Evolutionary conservation across 2,329 filamentous ascomycete genomes (phyloP).

Genomic region (Aureobasidium sp.): DNA sequence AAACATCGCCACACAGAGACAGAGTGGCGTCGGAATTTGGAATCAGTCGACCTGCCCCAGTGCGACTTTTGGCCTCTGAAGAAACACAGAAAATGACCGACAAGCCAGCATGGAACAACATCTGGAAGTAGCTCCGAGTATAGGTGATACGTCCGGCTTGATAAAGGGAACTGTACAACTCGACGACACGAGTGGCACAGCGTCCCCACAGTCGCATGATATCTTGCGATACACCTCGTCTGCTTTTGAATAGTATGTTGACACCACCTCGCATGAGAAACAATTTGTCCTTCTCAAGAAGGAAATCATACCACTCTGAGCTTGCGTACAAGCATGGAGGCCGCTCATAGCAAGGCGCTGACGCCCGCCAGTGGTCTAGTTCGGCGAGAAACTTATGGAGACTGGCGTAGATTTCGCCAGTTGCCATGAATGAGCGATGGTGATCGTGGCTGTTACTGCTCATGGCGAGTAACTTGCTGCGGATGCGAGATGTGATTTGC

Average conservation of each 20-base stretch:
- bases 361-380: conserved; percentile 32
- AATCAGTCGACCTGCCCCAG: not conserved
- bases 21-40: not conserved
- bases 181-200: conserved; percentile 34
- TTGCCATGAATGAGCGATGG: not conserved
- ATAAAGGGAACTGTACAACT: conserved; percentile 34
- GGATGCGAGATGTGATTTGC: conserved; percentile 36
- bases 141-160: conserved; percentile 34
- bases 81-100: not conserved
- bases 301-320: conserved; percentile 40
- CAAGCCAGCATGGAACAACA: conserved; percentile 41
- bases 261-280: conserved; percentile 37
- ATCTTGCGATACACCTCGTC: conserved; percentile 25
- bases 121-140: conserved; percentile 45
- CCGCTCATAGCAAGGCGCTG: conserved; percentile 28
- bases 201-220: not conserved
- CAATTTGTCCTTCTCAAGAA: conserved; percentile 36
- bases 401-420: conserved; percentile 1
- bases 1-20: not conserved
- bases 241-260: conserved; percentile 28
- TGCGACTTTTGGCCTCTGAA: not conserved
- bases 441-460: conserved; percentile 19
- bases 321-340: conserved; percentile 38
- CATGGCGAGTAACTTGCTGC: conserved; percentile 28
- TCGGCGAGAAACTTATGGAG: conserved; percentile 20